Base-by-base conservation (phyloP, 1,284 basidiomycete genomes). In the Marasmius fiardii region DNA sequence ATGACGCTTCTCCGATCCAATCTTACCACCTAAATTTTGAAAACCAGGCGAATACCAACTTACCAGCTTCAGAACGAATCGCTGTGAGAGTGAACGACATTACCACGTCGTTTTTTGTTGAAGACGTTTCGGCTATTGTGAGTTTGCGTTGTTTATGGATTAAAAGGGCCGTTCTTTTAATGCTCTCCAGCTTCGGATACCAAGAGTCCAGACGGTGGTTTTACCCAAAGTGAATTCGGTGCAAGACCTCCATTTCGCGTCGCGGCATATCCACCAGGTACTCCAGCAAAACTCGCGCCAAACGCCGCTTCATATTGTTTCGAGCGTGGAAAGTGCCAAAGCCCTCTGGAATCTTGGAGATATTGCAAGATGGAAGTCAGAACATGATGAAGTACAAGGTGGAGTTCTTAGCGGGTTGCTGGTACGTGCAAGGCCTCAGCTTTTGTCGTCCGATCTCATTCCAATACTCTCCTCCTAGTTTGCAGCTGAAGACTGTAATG, bases 401-500 rank as follows among this genome's bases (percentile, higher is more conserved):
- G 83, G 82, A 4, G 62, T 67, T 49, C 63, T 88, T 37, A 71
- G 68, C 48, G 83, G 83, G 12, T 68, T 90, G 41, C 68, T 90
- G 67, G 80, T 82, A 67, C 52, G 82, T 70, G 20, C 31, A 28
- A 28, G 28, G 28, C 12, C n/a, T n/a, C 12, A 28, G 45, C 48
- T 54, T 34, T 24, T 10, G 39, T 31, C 56, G 2, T 43, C 55
- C 56, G 47, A 28, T 49, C 23, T 11, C 4, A 10, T 12, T 20
- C 14, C n/a, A 57, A 21, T 62, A 14, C 47, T 56, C 24, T 28
- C 10, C 41, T 7, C 31, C 4, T 18, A 94, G 91, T 95, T 95
- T 67, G 93, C 91, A 3, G 91, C 92, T 33, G 93, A 95, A 73
- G 93, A 96, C 65, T 95, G 92, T 93, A 66, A 66, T 79, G 43